These are phyloP conservation scores for Annona squamosa DNA, from an alignment of 164 flowering plant species.

Conservation along the genomic window DNA sequence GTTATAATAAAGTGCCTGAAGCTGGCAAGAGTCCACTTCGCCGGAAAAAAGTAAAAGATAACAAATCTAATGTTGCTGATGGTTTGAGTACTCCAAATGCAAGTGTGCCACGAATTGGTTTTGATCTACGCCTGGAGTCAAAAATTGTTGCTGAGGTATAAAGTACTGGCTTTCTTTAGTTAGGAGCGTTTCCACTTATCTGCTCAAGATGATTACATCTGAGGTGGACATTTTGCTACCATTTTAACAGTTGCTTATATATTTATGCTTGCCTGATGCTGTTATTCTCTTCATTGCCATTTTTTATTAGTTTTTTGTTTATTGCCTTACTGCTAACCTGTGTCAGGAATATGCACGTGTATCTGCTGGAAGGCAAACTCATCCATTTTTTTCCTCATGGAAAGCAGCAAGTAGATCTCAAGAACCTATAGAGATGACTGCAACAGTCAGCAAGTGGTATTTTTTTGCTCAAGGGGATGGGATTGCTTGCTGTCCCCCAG, in stretches of 20 bases:
- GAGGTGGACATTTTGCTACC: not conserved
- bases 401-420: constrained; percentile 42
- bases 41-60: constrained; percentile 12
- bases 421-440: constrained; percentile 24
- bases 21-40: constrained; percentile 17
- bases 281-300: not conserved
- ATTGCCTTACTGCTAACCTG: constrained; percentile 1
- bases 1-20: constrained; percentile 16
- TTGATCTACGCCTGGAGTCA: constrained; percentile 73
- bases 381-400: constrained; percentile 73
- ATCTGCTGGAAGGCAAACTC: constrained; percentile 70
- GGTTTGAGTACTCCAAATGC: constrained; percentile 14
- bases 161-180: not conserved
- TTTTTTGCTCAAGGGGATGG: constrained; percentile 21
- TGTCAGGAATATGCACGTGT: constrained; percentile 73
- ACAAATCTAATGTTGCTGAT: constrained; percentile 8
- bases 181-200: constrained; percentile 77
- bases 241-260: not conserved
- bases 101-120: constrained; percentile 26
- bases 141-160: constrained; percentile 72
- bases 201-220: constrained; percentile 29
- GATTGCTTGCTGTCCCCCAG: constrained; percentile 33
- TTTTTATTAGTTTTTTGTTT: not conserved
- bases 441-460: constrained; percentile 22
- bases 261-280: not conserved